Evolutionary conservation across 2,329 filamentous ascomycete species (phyloP).

Genomic region (Fusarium palustre): DNA sequence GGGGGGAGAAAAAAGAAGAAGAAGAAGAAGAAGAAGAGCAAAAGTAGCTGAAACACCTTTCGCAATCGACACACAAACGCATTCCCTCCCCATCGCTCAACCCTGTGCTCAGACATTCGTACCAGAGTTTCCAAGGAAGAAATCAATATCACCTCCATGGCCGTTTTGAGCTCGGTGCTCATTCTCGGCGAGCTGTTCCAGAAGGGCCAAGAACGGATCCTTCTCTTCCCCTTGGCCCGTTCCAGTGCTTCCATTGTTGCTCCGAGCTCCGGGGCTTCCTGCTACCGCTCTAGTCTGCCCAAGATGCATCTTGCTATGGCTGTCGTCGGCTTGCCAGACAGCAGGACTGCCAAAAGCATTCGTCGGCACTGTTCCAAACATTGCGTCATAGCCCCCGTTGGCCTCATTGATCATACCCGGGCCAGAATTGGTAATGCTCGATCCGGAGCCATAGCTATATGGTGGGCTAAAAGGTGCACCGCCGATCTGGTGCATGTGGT

Average conservation of each 20-base stretch:
- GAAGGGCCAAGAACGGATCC: conserved; percentile 81
- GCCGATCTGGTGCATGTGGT: conserved; percentile 49
- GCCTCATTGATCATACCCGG: conserved; percentile 48
- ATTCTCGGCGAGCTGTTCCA: conserved; percentile 87
- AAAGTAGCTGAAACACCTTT: neutral
- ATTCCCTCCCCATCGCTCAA: neutral
- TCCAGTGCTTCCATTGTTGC: conserved; percentile 63
- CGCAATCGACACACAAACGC: neutral
- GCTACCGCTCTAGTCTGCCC: conserved; percentile 39
- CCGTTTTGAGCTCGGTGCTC: conserved; percentile 71
- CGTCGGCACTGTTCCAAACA: conserved; percentile 68
- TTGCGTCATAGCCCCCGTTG: conserved; percentile 64
- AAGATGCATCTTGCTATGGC: conserved; percentile 38
- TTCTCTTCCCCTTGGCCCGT: conserved; percentile 71
- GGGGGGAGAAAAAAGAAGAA: neutral
- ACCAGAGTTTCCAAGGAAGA: conserved; percentile 67
- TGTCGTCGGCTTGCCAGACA: conserved; percentile 61
- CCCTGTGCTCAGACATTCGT: conserved; percentile 20
- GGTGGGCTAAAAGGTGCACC: conserved; percentile 56
- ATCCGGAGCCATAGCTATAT: conserved; percentile 55
- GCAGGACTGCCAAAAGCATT: conserved; percentile 65
- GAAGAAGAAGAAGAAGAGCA: neutral
- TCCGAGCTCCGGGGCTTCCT: conserved; percentile 60
- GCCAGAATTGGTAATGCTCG: conserved; percentile 46
- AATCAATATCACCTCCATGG: conserved; percentile 80